phyloP scores from a whole-genome alignment of 768 basidiomycete genomes.

The Trichaptum fuscoviolaceum region DNA sequence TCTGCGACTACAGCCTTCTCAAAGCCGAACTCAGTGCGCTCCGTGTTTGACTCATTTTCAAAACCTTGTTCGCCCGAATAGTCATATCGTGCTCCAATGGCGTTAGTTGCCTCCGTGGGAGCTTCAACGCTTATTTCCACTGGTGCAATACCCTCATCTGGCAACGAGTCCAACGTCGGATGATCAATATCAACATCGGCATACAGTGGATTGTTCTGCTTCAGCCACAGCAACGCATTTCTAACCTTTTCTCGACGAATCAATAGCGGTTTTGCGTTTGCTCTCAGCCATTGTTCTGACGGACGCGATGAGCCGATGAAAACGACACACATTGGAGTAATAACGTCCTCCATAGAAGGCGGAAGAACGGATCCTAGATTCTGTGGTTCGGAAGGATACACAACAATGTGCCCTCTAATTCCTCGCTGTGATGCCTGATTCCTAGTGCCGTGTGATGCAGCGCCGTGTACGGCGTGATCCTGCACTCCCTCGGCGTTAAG shows the following conservation, averaged over 20 bases:
- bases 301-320: slow-evolving; percentile 12
- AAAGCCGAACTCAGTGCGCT: background rate
- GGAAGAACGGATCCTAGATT: slow-evolving; percentile 10
- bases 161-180: background rate
- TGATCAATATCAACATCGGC: slow-evolving; percentile 7
- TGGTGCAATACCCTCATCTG: slow-evolving; percentile 5
- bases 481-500: background rate
- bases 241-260: slow-evolving; percentile 10
- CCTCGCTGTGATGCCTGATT: background rate
- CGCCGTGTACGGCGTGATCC: background rate
- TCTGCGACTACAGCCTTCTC: slow-evolving; percentile 7
- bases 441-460: no score
- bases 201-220: slow-evolving; percentile 11
- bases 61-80: no score
- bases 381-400: slow-evolving; percentile 12
- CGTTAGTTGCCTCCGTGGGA: background rate
- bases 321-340: slow-evolving; percentile 13
- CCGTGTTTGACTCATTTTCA: background rate
- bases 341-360: slow-evolving; percentile 13
- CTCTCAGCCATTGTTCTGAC: slow-evolving; percentile 11
- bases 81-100: slow-evolving; percentile 7
- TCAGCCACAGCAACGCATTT: slow-evolving; percentile 8
- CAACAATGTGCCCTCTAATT: slow-evolving; percentile 11
- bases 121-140: slow-evolving; percentile 1
- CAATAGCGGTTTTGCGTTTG: slow-evolving; percentile 10